Percentiles rank a stretch among this genome's conserved stretches.
Conservation (phyloP, 108 stramenopile species). For the Chaetoceros tenuissimus region DNA sequence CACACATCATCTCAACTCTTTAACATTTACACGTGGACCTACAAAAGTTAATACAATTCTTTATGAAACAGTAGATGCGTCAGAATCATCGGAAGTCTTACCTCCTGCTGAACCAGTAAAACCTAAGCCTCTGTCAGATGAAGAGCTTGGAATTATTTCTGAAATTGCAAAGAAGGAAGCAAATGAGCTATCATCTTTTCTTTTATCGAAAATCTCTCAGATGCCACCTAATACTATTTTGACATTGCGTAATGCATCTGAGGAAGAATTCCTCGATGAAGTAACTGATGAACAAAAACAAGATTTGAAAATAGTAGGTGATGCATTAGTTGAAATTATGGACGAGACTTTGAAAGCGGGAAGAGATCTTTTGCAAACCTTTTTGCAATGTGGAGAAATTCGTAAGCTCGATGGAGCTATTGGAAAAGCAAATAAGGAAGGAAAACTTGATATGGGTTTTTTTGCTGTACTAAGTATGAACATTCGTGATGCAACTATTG, state of each 20-base stretch:
- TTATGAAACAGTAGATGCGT: too few relatives aligned
- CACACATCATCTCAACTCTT: too few relatives aligned
- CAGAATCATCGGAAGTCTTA: too few relatives aligned
- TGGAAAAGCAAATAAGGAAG: conserved; percentile 61
- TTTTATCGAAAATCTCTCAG: neutral
- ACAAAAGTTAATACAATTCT: too few relatives aligned
- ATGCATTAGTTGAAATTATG: conserved; percentile 37
- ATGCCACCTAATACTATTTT: neutral
- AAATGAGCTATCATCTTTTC: neutral
- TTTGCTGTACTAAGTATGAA: conserved; percentile 75
- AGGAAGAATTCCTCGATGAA: neutral
- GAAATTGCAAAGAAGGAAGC: neutral
- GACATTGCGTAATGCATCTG: conserved; percentile 1
- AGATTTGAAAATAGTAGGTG: conserved; percentile 19
- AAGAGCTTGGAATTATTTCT: neutral
- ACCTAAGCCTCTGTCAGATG: neutral
- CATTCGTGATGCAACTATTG: conserved; percentile 49
- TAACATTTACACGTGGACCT: too few relatives aligned
- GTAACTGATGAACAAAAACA: neutral
- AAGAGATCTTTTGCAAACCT: conserved; percentile 32
- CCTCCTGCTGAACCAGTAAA: too few relatives aligned
- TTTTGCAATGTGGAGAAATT: conserved; percentile 70
- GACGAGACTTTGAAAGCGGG: conserved; percentile 44
- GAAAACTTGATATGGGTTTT: conserved; percentile 72
- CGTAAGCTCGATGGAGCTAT: conserved; percentile 74